These are phyloP conservation scores for Mucor ambiguus DNA, from an alignment of 371 early-diverging fungal species.

Conservation along the genomic window DNA sequence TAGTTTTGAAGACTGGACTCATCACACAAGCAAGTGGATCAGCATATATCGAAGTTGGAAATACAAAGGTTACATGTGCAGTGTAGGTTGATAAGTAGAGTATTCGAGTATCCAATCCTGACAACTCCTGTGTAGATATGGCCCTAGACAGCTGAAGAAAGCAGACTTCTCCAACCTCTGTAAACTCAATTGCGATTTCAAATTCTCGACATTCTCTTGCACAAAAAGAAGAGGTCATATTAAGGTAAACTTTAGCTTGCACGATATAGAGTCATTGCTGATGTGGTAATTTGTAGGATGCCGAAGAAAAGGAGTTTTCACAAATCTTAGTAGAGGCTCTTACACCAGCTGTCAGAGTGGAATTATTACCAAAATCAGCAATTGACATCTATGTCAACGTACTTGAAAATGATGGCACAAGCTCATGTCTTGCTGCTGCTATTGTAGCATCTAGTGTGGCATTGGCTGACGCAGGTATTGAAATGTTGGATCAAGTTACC, in stretches of 20 bases:
- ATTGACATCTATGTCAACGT: slow-evolving; percentile 88
- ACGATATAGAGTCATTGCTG: not conserved
- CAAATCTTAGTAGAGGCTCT: slow-evolving; percentile 79
- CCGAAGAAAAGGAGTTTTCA: slow-evolving; percentile 85
- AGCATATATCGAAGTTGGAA: slow-evolving; percentile 86
- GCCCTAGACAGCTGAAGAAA: slow-evolving; percentile 69
- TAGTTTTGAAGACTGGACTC: slow-evolving; percentile 83
- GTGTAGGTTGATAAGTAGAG: slow-evolving; percentile 63
- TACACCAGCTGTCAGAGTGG: slow-evolving; percentile 85
- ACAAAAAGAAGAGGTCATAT: slow-evolving; percentile 64
- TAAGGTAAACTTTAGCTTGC: slow-evolving; percentile 38
- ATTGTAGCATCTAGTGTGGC: slow-evolving; percentile 88
- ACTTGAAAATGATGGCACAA: slow-evolving; percentile 85
- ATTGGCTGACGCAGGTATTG: slow-evolving; percentile 93
- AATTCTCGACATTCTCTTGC: slow-evolving; percentile 89
- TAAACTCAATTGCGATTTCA: slow-evolving; percentile 82
- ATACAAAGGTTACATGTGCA: slow-evolving; percentile 87
- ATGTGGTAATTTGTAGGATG: slow-evolving; percentile 48
- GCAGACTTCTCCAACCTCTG: slow-evolving; percentile 66
- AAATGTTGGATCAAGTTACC: slow-evolving; percentile 90
- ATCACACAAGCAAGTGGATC: slow-evolving; percentile 89
- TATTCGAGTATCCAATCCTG: not conserved
- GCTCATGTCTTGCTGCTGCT: slow-evolving; percentile 80
- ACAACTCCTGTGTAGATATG: slow-evolving; percentile 41
- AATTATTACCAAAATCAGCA: slow-evolving; percentile 85